Conservation (phyloP, 768 basidiomycete genomes). For the Termitomyces bulborhizus region DNA sequence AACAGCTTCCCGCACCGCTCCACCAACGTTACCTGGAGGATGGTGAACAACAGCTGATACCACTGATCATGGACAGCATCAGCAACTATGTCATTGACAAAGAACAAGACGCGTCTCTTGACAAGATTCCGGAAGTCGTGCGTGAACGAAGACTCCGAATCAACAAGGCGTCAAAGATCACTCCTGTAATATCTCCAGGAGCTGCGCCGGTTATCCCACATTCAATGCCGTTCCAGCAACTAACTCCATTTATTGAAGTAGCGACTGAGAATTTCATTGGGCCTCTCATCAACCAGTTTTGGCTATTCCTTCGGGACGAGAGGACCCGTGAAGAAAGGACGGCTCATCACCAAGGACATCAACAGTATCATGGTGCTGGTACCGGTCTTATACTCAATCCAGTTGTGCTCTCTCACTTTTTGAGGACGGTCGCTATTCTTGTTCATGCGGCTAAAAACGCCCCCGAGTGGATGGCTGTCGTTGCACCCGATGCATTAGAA, state of each 20-base stretch:
- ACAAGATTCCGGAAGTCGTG: constrained; percentile 53
- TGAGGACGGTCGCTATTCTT: constrained; percentile 72
- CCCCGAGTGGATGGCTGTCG: constrained; percentile 70
- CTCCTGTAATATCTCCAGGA: constrained; percentile 28
- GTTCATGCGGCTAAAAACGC: constrained; percentile 80
- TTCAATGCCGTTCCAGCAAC: constrained; percentile 9
- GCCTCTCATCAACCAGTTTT: constrained; percentile 91
- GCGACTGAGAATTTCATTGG: constrained; percentile 87
- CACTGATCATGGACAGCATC: constrained; percentile 56
- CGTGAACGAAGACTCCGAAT: constrained; percentile 76
- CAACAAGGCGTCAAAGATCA: constrained; percentile 38
- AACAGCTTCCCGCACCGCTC: constrained; percentile 61
- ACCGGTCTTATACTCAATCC: constrained; percentile 81
- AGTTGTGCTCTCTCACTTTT: constrained; percentile 66
- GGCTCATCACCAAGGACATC: constrained; percentile 42
- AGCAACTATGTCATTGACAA: constrained; percentile 57
- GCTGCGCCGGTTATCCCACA: not conserved
- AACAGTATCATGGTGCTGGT: constrained; percentile 65
- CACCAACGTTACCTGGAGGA: constrained; percentile 62
- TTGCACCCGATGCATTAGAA: constrained; percentile 80
- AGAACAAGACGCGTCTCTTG: constrained; percentile 45
- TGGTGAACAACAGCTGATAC: constrained; percentile 38
- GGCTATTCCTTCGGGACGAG: constrained; percentile 87
- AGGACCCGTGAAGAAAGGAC: constrained; percentile 71
- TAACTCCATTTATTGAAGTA: constrained; percentile 53